Evolutionary conservation across 1,284 basidiomycete species (phyloP).

Genomic region (Leccinum subspadiceum): DNA sequence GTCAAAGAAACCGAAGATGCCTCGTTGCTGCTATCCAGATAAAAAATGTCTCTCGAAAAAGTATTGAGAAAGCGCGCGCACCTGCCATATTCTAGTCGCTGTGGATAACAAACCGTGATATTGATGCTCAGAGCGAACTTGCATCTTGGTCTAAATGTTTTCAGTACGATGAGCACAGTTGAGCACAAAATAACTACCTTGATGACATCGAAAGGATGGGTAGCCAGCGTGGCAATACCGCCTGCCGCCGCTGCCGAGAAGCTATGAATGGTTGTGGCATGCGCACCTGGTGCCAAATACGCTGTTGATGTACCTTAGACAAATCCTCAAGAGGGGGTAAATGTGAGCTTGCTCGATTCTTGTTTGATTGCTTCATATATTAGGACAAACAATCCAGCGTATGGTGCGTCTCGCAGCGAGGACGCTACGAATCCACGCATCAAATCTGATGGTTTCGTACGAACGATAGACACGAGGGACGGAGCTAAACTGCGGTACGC

Average conservation of each 20-base stretch:
- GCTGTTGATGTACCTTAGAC: slow-evolving; percentile 21
- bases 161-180: slow-evolving; percentile 13
- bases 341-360: slow-evolving; percentile 51
- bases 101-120: slow-evolving; percentile 73
- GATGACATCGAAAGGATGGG: slow-evolving; percentile 89
- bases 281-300: slow-evolving; percentile 36
- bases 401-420: slow-evolving; percentile 91
- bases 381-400: slow-evolving; percentile 91
- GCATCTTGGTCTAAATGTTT: slow-evolving; percentile 69
- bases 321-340: background rate
- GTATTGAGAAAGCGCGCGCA: slow-evolving; percentile 34
- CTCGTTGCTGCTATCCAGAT: slow-evolving; percentile 55
- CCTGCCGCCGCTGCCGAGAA: slow-evolving; percentile 74
- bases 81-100: slow-evolving; percentile 63
- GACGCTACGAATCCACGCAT: slow-evolving; percentile 90
- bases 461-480: slow-evolving; percentile 63
- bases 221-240: slow-evolving; percentile 76
- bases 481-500: slow-evolving; percentile 65
- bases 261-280: slow-evolving; percentile 52
- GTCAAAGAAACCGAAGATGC: slow-evolving; percentile 79
- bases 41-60: background rate
- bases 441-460: slow-evolving; percentile 77
- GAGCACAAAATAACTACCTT: slow-evolving; percentile 51
- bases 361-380: slow-evolving; percentile 87
- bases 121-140: slow-evolving; percentile 72